These are phyloP conservation scores for Capsicum chinense DNA, from an alignment of 257 asterid genomes.

Conservation along the genomic window DNA sequence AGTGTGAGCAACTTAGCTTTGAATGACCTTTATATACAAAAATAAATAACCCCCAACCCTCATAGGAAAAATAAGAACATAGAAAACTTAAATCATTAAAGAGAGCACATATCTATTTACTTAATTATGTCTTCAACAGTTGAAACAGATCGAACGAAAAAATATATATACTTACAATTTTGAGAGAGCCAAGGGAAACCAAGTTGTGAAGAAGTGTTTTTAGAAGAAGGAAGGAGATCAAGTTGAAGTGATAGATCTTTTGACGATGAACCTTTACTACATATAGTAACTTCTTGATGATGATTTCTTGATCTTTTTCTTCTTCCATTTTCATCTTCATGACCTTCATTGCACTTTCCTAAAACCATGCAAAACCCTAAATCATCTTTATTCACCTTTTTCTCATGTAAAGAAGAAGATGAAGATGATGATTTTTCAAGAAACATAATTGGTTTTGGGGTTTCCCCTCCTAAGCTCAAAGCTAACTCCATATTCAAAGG, in stretches of 20 bases:
- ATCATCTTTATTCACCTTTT: constrained; percentile 41
- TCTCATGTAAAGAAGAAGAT: constrained; percentile 28
- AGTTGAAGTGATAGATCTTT: constrained; percentile 79
- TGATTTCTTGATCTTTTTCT: constrained; percentile 16
- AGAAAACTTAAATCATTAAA: not conserved
- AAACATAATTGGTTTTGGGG: constrained; percentile 58
- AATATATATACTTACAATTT: constrained; percentile 43
- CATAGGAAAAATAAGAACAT: not conserved
- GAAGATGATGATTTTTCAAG: constrained; percentile 42
- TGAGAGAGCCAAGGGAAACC: constrained; percentile 74
- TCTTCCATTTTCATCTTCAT: not conserved
- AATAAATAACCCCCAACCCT: not conserved
- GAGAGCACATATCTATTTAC: not conserved
- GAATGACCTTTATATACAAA: not conserved
- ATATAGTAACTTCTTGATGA: not conserved
- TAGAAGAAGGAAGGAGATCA: constrained; percentile 69
- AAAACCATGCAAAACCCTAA: constrained; percentile 84
- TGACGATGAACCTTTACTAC: constrained; percentile 37
- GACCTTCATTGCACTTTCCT: constrained; percentile 30
- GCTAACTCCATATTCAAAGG: constrained; percentile 67
- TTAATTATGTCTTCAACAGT: not conserved
- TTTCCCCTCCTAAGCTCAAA: constrained; percentile 72
- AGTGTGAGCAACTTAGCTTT: not conserved
- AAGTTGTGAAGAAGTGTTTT: constrained; percentile 37
- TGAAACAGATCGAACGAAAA: not conserved